A percentile compares a stretch with the other conserved stretches of the same genome.
phyloP scores from a whole-genome alignment of 805 yeast species.

The Metschnikowia noctiluminum region DNA sequence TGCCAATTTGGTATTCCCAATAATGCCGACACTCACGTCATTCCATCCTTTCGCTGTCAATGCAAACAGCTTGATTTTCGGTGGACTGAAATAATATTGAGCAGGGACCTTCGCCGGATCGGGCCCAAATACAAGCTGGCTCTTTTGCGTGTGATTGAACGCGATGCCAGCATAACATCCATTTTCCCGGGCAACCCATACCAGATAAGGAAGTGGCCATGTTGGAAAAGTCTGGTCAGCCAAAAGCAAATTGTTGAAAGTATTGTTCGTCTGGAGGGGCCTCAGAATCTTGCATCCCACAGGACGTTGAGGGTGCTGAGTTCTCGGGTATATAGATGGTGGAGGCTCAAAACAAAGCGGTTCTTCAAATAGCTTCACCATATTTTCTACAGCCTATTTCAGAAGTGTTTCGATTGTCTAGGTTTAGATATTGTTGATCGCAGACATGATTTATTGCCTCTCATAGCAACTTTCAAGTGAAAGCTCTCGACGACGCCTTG shows the following conservation, averaged over 20 bases:
- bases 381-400: neutral
- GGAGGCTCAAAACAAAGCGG: constrained; percentile 46
- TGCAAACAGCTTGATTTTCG: constrained; percentile 58
- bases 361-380: constrained; percentile 30
- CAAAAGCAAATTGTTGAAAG: constrained; percentile 68
- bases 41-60: constrained; percentile 30
- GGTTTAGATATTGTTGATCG: too few species aligned
- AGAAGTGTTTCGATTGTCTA: too few species aligned
- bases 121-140: constrained; percentile 69
- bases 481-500: too few species aligned
- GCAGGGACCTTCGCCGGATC: constrained; percentile 51
- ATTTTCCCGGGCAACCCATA: constrained; percentile 57
- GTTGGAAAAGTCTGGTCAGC: constrained; percentile 65
- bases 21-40: constrained; percentile 20
- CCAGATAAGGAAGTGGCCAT: constrained; percentile 80
- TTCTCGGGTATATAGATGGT: constrained; percentile 35
- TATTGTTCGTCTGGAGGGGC: constrained; percentile 74
- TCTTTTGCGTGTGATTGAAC: constrained; percentile 55
- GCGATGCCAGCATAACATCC: constrained; percentile 59
- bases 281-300: constrained; percentile 25
- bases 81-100: constrained; percentile 66
- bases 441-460: too few species aligned
- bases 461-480: too few species aligned
- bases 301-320: constrained; percentile 34
- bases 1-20: constrained; percentile 31